phyloP scores from a whole-genome alignment of 164 flowering plant species.

The Sextonia rubra region DNA sequence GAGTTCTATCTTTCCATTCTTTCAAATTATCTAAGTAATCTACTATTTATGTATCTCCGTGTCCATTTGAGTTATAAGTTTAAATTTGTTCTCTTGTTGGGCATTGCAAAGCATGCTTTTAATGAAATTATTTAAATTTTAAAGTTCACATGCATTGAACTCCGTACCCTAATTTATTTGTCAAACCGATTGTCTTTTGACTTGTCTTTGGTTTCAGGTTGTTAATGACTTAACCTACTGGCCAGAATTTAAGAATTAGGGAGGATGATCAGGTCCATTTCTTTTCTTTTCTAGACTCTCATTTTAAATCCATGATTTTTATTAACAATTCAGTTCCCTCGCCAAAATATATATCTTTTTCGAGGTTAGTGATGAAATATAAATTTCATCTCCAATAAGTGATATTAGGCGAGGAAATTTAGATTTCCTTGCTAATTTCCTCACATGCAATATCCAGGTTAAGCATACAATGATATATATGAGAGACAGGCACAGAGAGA shows the following conservation, averaged over 20 bases:
- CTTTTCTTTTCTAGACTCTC: slow-evolving; percentile 2
- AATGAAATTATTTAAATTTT: background rate
- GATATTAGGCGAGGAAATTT: too few relatives aligned
- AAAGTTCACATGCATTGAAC: background rate
- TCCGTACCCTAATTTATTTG: background rate
- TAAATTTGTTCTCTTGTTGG: background rate
- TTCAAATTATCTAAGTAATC: too few relatives aligned
- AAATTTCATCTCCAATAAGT: too few relatives aligned
- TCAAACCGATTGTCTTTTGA: slow-evolving; percentile 1
- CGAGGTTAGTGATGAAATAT: too few relatives aligned
- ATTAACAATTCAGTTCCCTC: too few relatives aligned
- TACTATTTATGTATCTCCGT: too few relatives aligned
- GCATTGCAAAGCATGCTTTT: too few relatives aligned
- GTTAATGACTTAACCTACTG: slow-evolving; percentile 97
- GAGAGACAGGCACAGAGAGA: too few relatives aligned
- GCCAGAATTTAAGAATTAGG: slow-evolving; percentile 90
- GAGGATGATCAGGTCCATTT: slow-evolving; percentile 81
- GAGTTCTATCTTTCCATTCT: slow-evolving; percentile 15
- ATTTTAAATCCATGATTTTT: background rate
- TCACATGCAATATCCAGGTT: too few relatives aligned
- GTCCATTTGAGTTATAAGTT: background rate
- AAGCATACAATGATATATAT: too few relatives aligned
- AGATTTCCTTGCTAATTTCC: too few relatives aligned
- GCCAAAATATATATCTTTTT: too few relatives aligned
- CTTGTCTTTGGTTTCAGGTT: slow-evolving; percentile 52